Percentiles rank a stretch among this genome's conserved stretches.
Conservation (phyloP, 305 asterid species). For the Petunia hybrid region DNA sequence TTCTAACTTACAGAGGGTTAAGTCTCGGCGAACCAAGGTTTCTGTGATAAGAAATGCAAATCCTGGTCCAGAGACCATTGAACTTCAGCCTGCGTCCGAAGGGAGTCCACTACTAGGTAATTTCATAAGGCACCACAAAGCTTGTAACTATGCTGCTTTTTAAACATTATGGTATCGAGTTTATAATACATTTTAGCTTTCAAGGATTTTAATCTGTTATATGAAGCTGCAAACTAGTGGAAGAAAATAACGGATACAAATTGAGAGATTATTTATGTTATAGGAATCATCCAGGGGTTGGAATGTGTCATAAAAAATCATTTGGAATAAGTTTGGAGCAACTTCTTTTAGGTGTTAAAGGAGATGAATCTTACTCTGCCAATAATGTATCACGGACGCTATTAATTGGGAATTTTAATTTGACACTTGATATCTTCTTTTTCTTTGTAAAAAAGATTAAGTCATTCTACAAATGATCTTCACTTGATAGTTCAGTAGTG, state of each 20-base stretch:
- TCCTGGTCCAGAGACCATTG: slow-evolving; percentile 81
- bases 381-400: not conserved
- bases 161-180: not conserved
- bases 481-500: not conserved
- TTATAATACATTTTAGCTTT: not conserved
- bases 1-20: slow-evolving; percentile 71
- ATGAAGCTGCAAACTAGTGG: slow-evolving; percentile 11
- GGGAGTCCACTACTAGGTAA: slow-evolving; percentile 95
- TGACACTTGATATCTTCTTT: not conserved
- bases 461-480: not conserved
- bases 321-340: not conserved
- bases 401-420: not conserved
- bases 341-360: not conserved
- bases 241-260: not conserved
- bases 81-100: slow-evolving; percentile 91
- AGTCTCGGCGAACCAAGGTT: slow-evolving; percentile 68
- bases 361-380: not conserved
- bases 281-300: not conserved
- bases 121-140: not conserved
- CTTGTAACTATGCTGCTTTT: not conserved
- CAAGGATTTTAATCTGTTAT: not conserved
- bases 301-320: not conserved
- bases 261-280: not conserved
- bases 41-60: slow-evolving; percentile 74
- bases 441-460: not conserved